A percentile compares a stretch with the other conserved stretches of the same genome.
Evolutionary conservation across 2,329 filamentous ascomycete species (phyloP).

Genomic region (Alternaria triticina): DNA sequence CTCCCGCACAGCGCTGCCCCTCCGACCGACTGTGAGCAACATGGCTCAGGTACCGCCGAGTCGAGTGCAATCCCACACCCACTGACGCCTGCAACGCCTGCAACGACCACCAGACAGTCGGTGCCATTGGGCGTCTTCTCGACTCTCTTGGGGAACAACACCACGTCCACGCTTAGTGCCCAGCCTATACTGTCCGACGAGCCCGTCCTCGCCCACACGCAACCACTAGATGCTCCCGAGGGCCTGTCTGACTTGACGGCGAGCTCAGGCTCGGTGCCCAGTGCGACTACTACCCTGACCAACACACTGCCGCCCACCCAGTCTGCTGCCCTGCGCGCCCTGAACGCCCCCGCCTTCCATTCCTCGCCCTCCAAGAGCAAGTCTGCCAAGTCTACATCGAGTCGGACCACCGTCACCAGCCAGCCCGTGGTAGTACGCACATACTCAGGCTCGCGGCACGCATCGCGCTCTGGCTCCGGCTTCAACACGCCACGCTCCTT

Average conservation of each 20-base stretch:
- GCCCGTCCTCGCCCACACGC: slow-evolving; percentile 36
- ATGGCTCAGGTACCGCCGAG: slow-evolving; percentile 26
- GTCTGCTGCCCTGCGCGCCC: slow-evolving; percentile 47
- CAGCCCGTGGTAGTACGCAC: slow-evolving; percentile 54
- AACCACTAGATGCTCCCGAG: slow-evolving; percentile 36
- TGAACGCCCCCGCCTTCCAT: slow-evolving; percentile 48
- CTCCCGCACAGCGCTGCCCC: slow-evolving; percentile 25
- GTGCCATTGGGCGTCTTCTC: slow-evolving; percentile 42
- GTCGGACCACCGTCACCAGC: slow-evolving; percentile 48
- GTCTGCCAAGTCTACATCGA: slow-evolving; percentile 47
- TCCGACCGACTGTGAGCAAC: slow-evolving; percentile 21
- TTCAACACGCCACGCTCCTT: slow-evolving; percentile 41
- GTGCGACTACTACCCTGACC: slow-evolving; percentile 45
- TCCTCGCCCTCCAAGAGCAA: slow-evolving; percentile 40
- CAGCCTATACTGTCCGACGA: slow-evolving; percentile 20
- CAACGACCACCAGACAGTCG: slow-evolving; percentile 45
- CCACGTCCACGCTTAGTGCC: slow-evolving; percentile 22
- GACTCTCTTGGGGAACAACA: slow-evolving; percentile 37
- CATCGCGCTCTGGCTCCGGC: slow-evolving; percentile 42
- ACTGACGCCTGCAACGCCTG: slow-evolving; percentile 46
- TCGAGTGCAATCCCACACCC: slow-evolving; percentile 36
- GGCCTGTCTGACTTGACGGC: slow-evolving; percentile 38
- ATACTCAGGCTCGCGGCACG: slow-evolving; percentile 46
- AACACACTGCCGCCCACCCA: slow-evolving; percentile 47
- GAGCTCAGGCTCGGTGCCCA: slow-evolving; percentile 43